Percentiles rank a stretch among this genome's conserved stretches.
phyloP scores from a whole-genome alignment of 1,139 yeast species.

The Yamadazyma jaroonii region DNA sequence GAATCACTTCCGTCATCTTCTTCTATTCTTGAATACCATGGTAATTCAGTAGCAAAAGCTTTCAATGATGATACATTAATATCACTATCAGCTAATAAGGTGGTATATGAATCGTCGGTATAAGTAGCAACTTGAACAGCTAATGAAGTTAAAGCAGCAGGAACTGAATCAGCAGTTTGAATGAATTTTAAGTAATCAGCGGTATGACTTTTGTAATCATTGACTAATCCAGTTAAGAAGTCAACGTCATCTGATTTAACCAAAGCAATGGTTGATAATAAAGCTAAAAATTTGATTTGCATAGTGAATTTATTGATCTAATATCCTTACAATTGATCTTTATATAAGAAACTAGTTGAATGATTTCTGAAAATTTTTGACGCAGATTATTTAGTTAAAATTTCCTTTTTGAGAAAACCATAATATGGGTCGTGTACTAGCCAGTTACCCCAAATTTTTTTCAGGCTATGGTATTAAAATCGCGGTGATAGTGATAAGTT shows the following conservation, averaged over 20 bases:
- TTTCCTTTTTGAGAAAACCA: too few species aligned
- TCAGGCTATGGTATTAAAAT: neutral
- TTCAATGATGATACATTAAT: slow-evolving; percentile 25
- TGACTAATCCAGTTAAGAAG: slow-evolving; percentile 40
- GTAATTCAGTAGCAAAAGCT: slow-evolving; percentile 38
- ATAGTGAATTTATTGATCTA: neutral
- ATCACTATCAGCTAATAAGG: slow-evolving; percentile 28
- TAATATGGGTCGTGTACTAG: neutral
- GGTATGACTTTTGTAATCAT: slow-evolving; percentile 29
- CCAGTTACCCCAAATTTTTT: neutral
- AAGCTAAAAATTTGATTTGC: slow-evolving; percentile 7
- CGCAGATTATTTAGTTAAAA: too few species aligned
- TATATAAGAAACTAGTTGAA: too few species aligned
- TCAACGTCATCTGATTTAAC: slow-evolving; percentile 28
- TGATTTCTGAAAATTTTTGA: too few species aligned
- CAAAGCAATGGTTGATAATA: slow-evolving; percentile 15
- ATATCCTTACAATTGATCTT: too few species aligned
- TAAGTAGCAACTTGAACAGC: slow-evolving; percentile 39
- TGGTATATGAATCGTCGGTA: slow-evolving; percentile 40
- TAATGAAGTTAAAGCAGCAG: slow-evolving; percentile 33
- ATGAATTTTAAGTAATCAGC: slow-evolving; percentile 28
- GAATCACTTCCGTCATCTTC: slow-evolving; percentile 14
- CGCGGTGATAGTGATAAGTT: too few species aligned
- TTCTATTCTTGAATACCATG: slow-evolving; percentile 40
- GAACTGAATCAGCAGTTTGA: slow-evolving; percentile 32